These are phyloP conservation scores for Crotalaria pallida DNA, from an alignment of 306 rosid genomes.

Conservation along the genomic window DNA sequence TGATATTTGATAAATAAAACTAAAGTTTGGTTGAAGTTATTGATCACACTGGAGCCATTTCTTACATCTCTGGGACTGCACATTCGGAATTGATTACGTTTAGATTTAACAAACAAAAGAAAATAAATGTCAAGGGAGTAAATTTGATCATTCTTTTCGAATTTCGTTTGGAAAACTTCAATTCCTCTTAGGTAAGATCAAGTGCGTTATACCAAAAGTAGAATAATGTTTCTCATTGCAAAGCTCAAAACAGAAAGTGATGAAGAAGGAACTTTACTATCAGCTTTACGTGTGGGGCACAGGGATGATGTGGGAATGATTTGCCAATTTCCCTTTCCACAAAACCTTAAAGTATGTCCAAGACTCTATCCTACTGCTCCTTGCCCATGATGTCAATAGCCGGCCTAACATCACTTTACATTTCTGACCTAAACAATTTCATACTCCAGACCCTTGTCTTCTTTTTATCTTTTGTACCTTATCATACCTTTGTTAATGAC, in stretches of 20 bases:
- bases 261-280: background rate
- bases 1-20: background rate
- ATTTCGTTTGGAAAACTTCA: background rate
- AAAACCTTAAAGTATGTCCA: background rate
- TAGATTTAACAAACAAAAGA: background rate
- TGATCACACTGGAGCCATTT: background rate
- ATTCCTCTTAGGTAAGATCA: background rate
- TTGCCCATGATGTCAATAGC: background rate
- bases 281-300: background rate
- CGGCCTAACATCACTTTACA: background rate
- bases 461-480: background rate
- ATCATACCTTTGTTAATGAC: background rate
- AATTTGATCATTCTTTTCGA: background rate
- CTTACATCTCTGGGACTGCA: background rate
- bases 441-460: background rate
- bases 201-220: background rate
- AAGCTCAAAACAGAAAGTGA: background rate
- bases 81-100: background rate
- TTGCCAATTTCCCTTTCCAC: background rate
- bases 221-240: background rate
- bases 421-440: background rate
- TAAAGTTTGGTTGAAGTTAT: background rate
- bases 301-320: conserved; percentile 7
- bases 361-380: background rate
- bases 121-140: background rate